Evolutionary conservation across 192 early-diverging fungal genomes (phyloP).

Genomic region (Backusella morwellensis): DNA sequence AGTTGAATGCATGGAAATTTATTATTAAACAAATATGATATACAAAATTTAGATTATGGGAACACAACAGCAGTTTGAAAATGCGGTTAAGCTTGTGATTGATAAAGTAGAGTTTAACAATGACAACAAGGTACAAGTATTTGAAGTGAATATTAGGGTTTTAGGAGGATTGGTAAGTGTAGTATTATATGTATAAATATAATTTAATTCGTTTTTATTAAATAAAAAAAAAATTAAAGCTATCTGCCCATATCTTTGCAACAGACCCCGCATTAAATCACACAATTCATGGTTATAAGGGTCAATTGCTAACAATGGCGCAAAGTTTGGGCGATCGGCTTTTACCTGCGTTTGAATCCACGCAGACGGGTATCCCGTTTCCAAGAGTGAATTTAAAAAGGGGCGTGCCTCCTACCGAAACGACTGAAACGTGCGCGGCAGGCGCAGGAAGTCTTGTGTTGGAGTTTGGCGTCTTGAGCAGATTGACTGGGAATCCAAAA

Average conservation of each 20-base stretch:
- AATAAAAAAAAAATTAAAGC: slow-evolving; percentile 12
- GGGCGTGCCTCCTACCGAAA: slow-evolving; percentile 69
- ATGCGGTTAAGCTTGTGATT: slow-evolving; percentile 61
- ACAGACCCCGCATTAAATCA: slow-evolving; percentile 60
- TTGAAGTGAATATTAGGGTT: slow-evolving; percentile 92
- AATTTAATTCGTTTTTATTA: background rate
- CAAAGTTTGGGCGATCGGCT: slow-evolving; percentile 79
- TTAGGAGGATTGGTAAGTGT: slow-evolving; percentile 72
- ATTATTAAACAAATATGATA: background rate
- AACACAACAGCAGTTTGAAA: slow-evolving; percentile 61
- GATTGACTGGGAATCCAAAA: slow-evolving; percentile 72
- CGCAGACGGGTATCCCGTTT: slow-evolving; percentile 79
- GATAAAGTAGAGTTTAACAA: slow-evolving; percentile 72
- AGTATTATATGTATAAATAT: background rate
- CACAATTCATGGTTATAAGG: slow-evolving; percentile 66
- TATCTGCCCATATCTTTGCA: slow-evolving; percentile 88
- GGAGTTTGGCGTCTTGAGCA: slow-evolving; percentile 90
- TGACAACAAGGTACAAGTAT: slow-evolving; percentile 90
- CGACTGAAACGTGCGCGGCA: slow-evolving; percentile 75
- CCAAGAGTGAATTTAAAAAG: slow-evolving; percentile 77
- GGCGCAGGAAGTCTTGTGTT: slow-evolving; percentile 90
- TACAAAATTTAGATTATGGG: slow-evolving; percentile 53
- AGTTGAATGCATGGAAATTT: background rate
- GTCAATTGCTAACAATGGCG: slow-evolving; percentile 78
- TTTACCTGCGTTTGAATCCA: slow-evolving; percentile 84